phyloP scores from a whole-genome alignment of 2,329 filamentous ascomycete genomes.

The Pezizomycotina sp. region DNA sequence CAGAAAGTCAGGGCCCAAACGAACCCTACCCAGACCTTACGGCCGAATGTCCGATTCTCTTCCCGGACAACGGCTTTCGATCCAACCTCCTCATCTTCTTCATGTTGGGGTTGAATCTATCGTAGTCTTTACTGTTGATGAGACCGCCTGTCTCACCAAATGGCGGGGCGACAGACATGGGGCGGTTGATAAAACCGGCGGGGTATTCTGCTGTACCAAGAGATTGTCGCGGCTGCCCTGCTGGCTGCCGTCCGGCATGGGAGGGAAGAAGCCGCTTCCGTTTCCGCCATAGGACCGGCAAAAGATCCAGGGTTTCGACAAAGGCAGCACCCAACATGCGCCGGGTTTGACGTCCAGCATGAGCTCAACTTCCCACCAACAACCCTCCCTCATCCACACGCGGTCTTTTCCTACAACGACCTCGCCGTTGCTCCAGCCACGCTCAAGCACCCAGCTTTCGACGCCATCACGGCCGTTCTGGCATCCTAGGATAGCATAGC shows the following conservation, averaged over 20 bases:
- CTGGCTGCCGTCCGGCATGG: conserved; percentile 36
- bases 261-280: conserved; percentile 51
- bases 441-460: conserved; percentile 82
- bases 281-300: conserved; percentile 27
- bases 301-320: conserved; percentile 34
- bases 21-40: conserved; percentile 62
- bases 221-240: conserved; percentile 55
- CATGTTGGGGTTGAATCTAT: conserved; percentile 11
- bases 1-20: conserved; percentile 85
- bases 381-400: conserved; percentile 83
- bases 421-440: conserved; percentile 96
- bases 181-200: conserved; percentile 15
- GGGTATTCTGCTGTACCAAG: conserved; percentile 35
- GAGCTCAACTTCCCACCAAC: conserved; percentile 95
- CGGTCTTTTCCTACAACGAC: conserved; percentile 80
- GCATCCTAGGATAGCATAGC: conserved; percentile 72
- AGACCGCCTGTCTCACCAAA: conserved; percentile 17
- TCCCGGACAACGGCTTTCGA: conserved; percentile 11
- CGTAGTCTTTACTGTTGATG: conserved; percentile 12
- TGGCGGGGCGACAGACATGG: conserved; percentile 31
- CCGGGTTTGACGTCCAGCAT: conserved; percentile 57
- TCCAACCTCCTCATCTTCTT: conserved; percentile 15
- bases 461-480: conserved; percentile 81
- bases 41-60: conserved; percentile 33
- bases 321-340: conserved; percentile 53